Evolutionary conservation across 2,329 filamentous ascomycete species (phyloP).

Genomic region (Claviceps africana): DNA sequence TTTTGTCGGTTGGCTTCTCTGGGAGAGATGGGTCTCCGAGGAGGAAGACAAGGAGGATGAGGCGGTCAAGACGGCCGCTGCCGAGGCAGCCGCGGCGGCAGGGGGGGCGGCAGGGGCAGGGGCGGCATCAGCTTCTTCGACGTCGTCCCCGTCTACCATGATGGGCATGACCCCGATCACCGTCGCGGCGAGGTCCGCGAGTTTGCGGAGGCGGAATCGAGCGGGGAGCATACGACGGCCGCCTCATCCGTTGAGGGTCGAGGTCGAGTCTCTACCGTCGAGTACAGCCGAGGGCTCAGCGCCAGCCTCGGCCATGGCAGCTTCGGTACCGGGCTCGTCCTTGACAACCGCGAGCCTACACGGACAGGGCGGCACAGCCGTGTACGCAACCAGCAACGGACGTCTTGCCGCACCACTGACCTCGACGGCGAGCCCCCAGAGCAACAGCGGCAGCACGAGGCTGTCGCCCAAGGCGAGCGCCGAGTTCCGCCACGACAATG

Average conservation of each 20-base stretch:
- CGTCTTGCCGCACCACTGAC: conserved; percentile 30
- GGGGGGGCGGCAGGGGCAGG: conserved; percentile 10
- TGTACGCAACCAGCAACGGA: conserved; percentile 12
- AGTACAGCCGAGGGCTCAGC: conserved; percentile 9
- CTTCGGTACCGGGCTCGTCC: conserved; percentile 25
- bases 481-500: conserved; percentile 13
- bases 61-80: conserved; percentile 22
- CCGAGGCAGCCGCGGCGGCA: conserved; percentile 8
- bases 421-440: conserved; percentile 34
- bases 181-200: conserved; percentile 15
- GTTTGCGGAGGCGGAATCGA: conserved; percentile 20
- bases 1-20: conserved; percentile 75
- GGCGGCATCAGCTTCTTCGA: conserved; percentile 8
- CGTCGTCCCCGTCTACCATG: neutral
- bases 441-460: neutral
- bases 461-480: conserved; percentile 16
- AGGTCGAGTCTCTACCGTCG: conserved; percentile 14
- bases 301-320: conserved; percentile 13
- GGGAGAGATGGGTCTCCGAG: conserved; percentile 79
- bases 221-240: conserved; percentile 25
- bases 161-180: neutral
- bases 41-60: conserved; percentile 40
- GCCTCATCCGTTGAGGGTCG: conserved; percentile 15
- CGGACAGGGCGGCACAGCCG: neutral
- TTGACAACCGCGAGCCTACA: conserved; percentile 27